Conservation (phyloP, 192 early-diverging fungal species). For the Coemansia reversa region DNA sequence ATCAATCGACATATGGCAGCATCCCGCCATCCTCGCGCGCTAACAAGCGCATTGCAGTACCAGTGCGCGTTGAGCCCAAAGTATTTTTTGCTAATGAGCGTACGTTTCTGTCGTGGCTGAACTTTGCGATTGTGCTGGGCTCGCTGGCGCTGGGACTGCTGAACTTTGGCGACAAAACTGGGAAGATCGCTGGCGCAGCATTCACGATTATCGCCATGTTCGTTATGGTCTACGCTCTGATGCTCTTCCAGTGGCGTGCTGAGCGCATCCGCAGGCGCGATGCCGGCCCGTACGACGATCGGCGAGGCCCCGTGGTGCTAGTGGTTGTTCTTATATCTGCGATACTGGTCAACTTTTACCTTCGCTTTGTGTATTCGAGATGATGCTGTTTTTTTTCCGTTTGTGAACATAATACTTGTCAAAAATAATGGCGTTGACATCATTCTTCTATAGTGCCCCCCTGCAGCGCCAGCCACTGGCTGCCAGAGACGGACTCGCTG, state of each 20-base stretch:
- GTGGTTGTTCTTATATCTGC: constrained; percentile 67
- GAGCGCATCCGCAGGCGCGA: constrained; percentile 66
- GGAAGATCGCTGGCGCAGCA: constrained; percentile 65
- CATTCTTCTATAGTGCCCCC: not conserved
- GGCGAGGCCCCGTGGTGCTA: constrained; percentile 68
- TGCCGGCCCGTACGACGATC: constrained; percentile 74
- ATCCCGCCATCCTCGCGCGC: constrained; percentile 25
- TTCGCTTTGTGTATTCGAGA: constrained; percentile 45
- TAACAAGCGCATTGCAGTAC: constrained; percentile 70
- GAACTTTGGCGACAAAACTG: constrained; percentile 79
- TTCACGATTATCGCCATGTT: constrained; percentile 72
- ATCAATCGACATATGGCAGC: constrained; percentile 34
- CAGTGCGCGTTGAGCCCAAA: constrained; percentile 83
- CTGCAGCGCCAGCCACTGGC: not conserved
- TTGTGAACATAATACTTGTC: not conserved
- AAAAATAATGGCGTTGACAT: not conserved
- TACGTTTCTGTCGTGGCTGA: constrained; percentile 88
- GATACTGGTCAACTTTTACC: constrained; percentile 72
- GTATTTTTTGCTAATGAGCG: constrained; percentile 95
- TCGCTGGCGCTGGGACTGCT: constrained; percentile 74
- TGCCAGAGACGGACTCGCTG: not conserved
- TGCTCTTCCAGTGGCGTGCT: constrained; percentile 74
- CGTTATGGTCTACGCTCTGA: constrained; percentile 78
- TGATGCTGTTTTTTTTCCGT: not conserved
- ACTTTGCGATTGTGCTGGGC: constrained; percentile 76